Percentiles rank a stretch among this genome's conserved stretches.
Conservation (phyloP, 306 rosid species). For the Glycine soja region DNA sequence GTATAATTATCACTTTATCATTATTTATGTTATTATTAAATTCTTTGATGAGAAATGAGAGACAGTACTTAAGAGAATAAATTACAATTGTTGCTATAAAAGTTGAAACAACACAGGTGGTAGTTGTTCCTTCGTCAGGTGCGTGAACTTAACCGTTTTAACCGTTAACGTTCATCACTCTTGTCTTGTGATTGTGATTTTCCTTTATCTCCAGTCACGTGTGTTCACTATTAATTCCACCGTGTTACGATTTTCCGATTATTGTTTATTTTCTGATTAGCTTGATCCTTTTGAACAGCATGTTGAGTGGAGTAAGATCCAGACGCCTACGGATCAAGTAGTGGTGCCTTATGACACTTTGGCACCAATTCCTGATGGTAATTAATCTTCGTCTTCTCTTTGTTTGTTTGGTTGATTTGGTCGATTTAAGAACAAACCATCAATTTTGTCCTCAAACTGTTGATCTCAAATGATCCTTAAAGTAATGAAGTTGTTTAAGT, state of each 20-base stretch:
- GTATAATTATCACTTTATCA: no score
- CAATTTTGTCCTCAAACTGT: no score
- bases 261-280: background rate
- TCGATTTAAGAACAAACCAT: no score
- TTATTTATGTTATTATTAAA: no score
- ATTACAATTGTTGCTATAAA: no score
- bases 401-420: no score
- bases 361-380: slow-evolving; percentile 78
- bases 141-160: slow-evolving; percentile 34
- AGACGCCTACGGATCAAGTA: slow-evolving; percentile 91
- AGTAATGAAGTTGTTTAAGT: no score
- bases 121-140: slow-evolving; percentile 59
- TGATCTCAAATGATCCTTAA: no score
- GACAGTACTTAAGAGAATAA: no score
- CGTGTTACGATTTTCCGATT: slow-evolving; percentile 1
- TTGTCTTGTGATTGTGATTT: slow-evolving; percentile 27
- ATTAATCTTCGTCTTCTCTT: background rate
- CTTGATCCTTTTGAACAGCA: slow-evolving; percentile 49
- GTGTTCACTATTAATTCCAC: slow-evolving; percentile 2
- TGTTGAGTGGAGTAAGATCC: slow-evolving; percentile 97
- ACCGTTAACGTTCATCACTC: background rate
- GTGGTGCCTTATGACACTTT: slow-evolving; percentile 88
- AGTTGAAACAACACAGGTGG: no score
- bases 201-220: background rate
- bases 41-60: no score